Conservation (phyloP, 73 alveolate genomes). For the Blepharisma stoltei region DNA sequence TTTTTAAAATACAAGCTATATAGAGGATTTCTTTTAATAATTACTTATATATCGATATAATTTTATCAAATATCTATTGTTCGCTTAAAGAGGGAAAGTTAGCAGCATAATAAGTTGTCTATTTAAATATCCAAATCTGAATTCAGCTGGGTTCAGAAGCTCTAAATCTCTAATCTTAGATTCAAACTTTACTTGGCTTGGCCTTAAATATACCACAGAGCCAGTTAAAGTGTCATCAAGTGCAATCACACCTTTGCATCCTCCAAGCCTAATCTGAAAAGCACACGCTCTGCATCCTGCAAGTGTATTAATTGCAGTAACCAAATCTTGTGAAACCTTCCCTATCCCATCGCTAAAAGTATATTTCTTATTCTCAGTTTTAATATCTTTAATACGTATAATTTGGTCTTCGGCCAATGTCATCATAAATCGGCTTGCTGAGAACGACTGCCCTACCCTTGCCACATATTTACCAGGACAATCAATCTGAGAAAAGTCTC, state of each 20-base stretch:
- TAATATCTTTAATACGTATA: constrained; percentile 36
- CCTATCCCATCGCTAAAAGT: constrained; percentile 84
- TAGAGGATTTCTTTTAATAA: too few relatives aligned
- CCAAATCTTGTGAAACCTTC: constrained; percentile 66
- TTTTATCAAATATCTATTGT: constrained; percentile 49
- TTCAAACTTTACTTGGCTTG: constrained; percentile 70
- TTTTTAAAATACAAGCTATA: too few relatives aligned
- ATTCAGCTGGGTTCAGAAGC: constrained; percentile 66
- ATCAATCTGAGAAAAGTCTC: constrained; percentile 65
- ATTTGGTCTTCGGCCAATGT: constrained; percentile 51
- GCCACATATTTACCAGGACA: constrained; percentile 80
- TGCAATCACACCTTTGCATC: constrained; percentile 81
- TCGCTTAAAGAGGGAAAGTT: too few relatives aligned
- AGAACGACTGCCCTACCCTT: constrained; percentile 79
- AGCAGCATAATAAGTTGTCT: constrained; percentile 73
- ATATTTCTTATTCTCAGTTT: constrained; percentile 47
- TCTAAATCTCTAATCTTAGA: constrained; percentile 61
- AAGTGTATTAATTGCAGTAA: constrained; percentile 42
- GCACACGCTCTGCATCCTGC: constrained; percentile 44
- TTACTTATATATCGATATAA: too few relatives aligned
- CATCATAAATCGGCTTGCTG: constrained; percentile 62
- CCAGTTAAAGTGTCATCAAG: constrained; percentile 65
- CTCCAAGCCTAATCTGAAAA: constrained; percentile 71
- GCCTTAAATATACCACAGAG: constrained; percentile 64
- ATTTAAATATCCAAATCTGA: constrained; percentile 74